Base-by-base conservation (phyloP, 331 rosid species). In the Pyrus hybrid region DNA sequence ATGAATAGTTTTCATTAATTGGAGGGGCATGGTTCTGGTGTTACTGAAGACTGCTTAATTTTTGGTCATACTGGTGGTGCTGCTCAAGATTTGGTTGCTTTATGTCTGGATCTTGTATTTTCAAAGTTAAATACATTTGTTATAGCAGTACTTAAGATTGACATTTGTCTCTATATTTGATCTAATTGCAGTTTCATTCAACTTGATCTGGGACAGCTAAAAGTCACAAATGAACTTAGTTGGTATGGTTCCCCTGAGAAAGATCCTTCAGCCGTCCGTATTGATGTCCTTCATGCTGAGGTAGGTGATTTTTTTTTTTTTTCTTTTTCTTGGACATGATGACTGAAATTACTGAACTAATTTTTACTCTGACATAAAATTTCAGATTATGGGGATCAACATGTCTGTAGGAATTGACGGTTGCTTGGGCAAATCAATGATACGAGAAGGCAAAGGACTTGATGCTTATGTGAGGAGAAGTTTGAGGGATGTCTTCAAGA, bases 401-500 rank as follows among this genome's bases (percentile, higher is more conserved):
- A 94, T 92, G 97, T 92, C 86, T 76, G 93, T 92, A 23, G 99
- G 97, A 74, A 87, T 90, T 49, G 80, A 84, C 73, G 99, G 97
- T 54, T 67, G 76, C 80, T 80, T 94, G 70, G 99, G 99, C 41
- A 90, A 92, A 78, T 94, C 99, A 76, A 92, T 94, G 91, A 89
- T 94, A 65, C 88, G 91, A 30, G 96, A 92, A 88, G 90, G 93
- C 83, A 90, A 87, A 84, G 99, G 97, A 78, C 78, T 94, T 76
- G 97, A 94, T 80, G 81, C 87, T 75, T 85, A 78, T 85, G 96
- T 92, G 35, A 88, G 96, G 77, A 85, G 99, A 83, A 94, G 99
- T 83, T 89, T 94, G 92, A 92, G 97, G 86, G 99, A 94, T 83
- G 87, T 94, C 80, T 94, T 92, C 80, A 87, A 93, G 67, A 94